Conservation (phyloP, 1,284 basidiomycete genomes). For the Sphagnurus paluster region DNA sequence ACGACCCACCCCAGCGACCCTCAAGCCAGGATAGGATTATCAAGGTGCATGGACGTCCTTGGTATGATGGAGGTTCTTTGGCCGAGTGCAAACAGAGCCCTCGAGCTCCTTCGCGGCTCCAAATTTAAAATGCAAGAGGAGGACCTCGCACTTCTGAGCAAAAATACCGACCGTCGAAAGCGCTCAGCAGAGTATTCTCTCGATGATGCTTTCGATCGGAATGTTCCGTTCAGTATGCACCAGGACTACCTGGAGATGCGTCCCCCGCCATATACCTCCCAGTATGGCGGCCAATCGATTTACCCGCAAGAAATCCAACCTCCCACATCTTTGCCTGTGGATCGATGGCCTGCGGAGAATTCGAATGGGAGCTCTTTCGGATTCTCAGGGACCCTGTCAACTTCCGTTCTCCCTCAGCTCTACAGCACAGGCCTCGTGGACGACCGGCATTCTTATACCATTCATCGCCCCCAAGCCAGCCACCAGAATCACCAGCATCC, state of each 20-base stretch:
- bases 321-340: conserved; percentile 39
- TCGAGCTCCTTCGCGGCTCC: conserved; percentile 70
- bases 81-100: conserved; percentile 75
- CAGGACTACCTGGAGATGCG: conserved; percentile 21
- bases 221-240: conserved; percentile 9
- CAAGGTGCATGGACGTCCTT: conserved; percentile 69
- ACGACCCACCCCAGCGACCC: conserved; percentile 64
- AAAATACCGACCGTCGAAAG: conserved; percentile 33
- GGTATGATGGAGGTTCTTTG: conserved; percentile 71
- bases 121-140: conserved; percentile 44
- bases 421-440: conserved; percentile 70
- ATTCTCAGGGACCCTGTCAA: conserved; percentile 18
- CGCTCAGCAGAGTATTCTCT: conserved; percentile 38
- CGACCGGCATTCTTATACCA: conserved; percentile 19
- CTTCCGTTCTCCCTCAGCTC: conserved; percentile 41
- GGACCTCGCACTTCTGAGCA: conserved; percentile 18
- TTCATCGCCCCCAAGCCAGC: not conserved
- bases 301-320: conserved; percentile 12
- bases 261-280: conserved; percentile 21
- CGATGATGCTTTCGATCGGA: conserved; percentile 23
- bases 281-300: conserved; percentile 12
- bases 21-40: conserved; percentile 64
- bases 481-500: conserved; percentile 11
- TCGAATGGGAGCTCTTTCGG: conserved; percentile 27
- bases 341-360: conserved; percentile 50